Evolutionary conservation across 129 eudicot genomes (phyloP), one percentile per base, ranked within the genome.

Genomic region (Flaveria trinervia): DNA sequence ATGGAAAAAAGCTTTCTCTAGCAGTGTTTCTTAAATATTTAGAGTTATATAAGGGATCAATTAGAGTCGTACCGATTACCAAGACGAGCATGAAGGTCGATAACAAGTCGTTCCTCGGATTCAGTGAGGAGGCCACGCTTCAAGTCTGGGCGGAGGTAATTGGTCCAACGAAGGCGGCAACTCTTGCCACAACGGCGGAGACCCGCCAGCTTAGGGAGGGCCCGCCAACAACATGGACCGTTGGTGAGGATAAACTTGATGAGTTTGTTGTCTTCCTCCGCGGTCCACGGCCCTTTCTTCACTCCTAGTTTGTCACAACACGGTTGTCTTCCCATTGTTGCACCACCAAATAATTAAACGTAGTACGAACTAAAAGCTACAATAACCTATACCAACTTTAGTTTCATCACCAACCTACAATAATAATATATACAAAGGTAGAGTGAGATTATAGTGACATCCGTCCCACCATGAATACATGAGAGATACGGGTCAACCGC

Each of bases 231-330:
- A 61, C 97, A 92, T 62, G 90, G 97, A 14, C 97, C 97, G 52
- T 92, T 92, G 17, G 86, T 87, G 2, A 92, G 84, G 4, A 92
- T 92, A 62, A 89, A 92, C 16, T 76, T 89, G 65, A 92, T 89
- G 50, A 92, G 90, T 68, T 92, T 92, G 80, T 87, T 92, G 67
- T 92, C 97, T 77, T 92, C 97, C 76, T 92, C 97, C 9, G 90
- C 96, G 17, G 97, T 89, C 97, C 97, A 92, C 6, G 97, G 92
- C 72, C 97, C 97, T 82, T 92, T 92, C 89, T 92, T 92, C 86
- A 92, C 97, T 61, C 92, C 91, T 25, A 89, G 84, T 74, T 89
- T 92, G 74, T 92, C 97, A 41, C 97, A 92, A 65, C 97, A 92
- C n/a, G 97, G 97, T 64, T 92, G 97, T 64, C 97, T 85, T 18